Base-by-base conservation (phyloP, 345 rosid genomes). In the Pistacia vera region DNA sequence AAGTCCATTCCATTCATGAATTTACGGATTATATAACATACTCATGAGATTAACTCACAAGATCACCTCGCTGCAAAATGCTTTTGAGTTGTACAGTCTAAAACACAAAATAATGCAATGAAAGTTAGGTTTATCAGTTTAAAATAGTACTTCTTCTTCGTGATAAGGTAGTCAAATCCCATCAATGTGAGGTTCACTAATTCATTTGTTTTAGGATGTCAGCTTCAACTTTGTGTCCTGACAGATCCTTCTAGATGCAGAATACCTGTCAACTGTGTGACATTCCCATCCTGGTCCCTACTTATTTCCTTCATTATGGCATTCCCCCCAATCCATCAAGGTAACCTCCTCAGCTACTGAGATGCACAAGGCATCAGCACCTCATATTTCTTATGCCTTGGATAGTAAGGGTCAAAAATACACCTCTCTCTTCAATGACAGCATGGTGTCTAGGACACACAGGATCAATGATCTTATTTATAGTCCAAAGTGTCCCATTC, bases 361-460 rank as follows among this genome's bases (percentile, higher is more conserved):
- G 78, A 95, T 86, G 57, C 80, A 84, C 70, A 52, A 72, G 0
- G 97, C 98, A 88, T 93, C 98, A 65, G 81, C 96, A 66, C 98
- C 82, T 89, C 98, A 63, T 84, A 84, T 70, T 93, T 95, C 86
- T 93, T 95, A 78, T 95, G 98, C 86, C 85, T 90, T 6, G 96
- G 96, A 71, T 70, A 0, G 78, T 84, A 75, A 95, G 81, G 25
- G 90, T 89, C 66, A 95, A 74, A 75, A 90, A 52, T 5, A 92
- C 90, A 60, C 88, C 83, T 9, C 76, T 61, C 68, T 92, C 94
- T 77, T 88, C 91, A 77, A 88, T 48, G 51, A 96, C 97, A 75
- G 99, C 97, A 17, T 97, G 93, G 79, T 96, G 97, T 78, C 98
- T 85, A 8, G 98, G 97, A 71, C 97, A 93, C 71, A 96, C 93